Base-by-base conservation (phyloP, 140 eudicot species). In the Oenanthe javanica region DNA sequence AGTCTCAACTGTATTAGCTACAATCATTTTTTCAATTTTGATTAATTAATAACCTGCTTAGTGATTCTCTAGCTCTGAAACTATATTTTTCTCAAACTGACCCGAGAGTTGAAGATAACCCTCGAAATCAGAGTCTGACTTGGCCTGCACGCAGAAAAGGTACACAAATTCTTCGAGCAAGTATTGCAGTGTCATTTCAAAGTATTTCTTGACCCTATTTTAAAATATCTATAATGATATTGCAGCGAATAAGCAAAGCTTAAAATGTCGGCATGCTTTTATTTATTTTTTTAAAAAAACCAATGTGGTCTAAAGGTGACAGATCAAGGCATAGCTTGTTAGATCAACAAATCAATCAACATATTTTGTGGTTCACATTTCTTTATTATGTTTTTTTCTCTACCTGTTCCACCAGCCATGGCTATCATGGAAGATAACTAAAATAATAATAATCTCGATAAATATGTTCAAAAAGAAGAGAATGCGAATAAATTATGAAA, bases 341-440 rank as follows among this genome's bases (percentile, higher is more conserved):
- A 75, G 31, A 11, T 75, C 61, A 75, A 75, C 78, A 25, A 75
- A 75, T 23, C 59, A 75, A 75, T 52, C 42, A 75, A 48, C 27
- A 47, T 31, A n/a, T 75, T 46, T 9, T 21, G 77, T 43, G 52
- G n/a, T 16, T 72, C 52, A 43, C 77, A 42, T 18, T 74, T 47
- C 8, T 43, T 45, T 18, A 14, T 4, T 70, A 31, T 71, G 18
- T 18, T 7, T 10, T 9, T 42, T 9, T 71, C 46, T 42, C 38
- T 21, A 75, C 61, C 78, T 48, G 5, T 75, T 52, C 78, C 78
- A 74, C 59, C 8, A 46, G 57, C 48, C 14, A 18, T 2, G 0
- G 77, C 9, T 2, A 40, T 67, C 5, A 1, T 31, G 45, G 9
- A 42, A 36, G 5, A 23, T 42, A 18, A 4, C 9, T 40, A 7